These are phyloP conservation scores for Castanea crenata DNA, from an alignment of 306 rosid species.

Conservation along the genomic window DNA sequence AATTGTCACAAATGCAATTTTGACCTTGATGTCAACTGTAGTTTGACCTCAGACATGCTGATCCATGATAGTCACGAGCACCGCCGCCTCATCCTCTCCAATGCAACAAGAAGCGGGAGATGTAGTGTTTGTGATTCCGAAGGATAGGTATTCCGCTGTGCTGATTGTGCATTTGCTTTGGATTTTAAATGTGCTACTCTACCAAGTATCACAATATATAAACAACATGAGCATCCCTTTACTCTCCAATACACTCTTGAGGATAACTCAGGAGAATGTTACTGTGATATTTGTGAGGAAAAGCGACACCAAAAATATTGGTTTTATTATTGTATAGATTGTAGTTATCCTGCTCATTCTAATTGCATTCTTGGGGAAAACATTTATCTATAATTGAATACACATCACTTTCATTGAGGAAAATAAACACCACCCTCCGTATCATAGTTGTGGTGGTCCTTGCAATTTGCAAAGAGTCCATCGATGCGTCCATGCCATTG, in stretches of 20 bases:
- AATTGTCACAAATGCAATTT: accelerated
- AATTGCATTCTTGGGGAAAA: too few relatives aligned
- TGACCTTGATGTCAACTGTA: neutral
- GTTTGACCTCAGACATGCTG: neutral
- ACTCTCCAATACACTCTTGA: neutral
- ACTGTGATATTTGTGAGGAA: neutral
- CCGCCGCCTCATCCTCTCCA: neutral
- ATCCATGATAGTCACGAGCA: neutral
- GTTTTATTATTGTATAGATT: neutral
- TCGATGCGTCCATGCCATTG: too few relatives aligned
- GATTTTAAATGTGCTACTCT: neutral
- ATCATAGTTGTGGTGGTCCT: too few relatives aligned
- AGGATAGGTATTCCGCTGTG: neutral
- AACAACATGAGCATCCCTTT: neutral
- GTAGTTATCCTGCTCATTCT: neutral
- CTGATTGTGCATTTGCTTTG: neutral
- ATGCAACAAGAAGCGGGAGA: accelerated
- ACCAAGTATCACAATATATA: accelerated
- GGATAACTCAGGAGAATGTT: neutral
- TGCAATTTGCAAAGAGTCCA: too few relatives aligned
- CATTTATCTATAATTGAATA: too few relatives aligned
- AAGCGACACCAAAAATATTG: neutral
- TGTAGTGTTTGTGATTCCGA: accelerated
- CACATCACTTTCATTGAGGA: too few relatives aligned
- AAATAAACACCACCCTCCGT: too few relatives aligned